phyloP scores from a whole-genome alignment of 495 filamentous ascomycete genomes.

The Thermochaetoides thermophila region DNA sequence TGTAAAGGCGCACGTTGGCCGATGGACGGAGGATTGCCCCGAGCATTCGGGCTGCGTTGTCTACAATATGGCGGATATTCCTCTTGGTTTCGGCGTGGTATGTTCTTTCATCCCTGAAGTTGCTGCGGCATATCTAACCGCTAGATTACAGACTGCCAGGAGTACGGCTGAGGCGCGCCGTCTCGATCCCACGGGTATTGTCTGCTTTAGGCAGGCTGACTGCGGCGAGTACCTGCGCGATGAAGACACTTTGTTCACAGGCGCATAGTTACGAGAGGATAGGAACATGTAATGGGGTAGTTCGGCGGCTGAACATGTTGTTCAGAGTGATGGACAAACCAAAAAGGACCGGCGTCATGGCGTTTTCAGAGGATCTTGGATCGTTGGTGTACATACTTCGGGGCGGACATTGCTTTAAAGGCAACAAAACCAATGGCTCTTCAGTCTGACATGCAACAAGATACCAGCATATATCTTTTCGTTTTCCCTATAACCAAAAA shows the following conservation, averaged over 20 bases:
- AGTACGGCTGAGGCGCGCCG: constrained; percentile 67
- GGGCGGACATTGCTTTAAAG: constrained; percentile 1
- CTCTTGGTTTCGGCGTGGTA: constrained; percentile 54
- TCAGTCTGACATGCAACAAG: not conserved
- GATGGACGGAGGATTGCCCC: constrained; percentile 77
- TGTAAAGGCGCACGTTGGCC: constrained; percentile 79
- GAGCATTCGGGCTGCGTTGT: constrained; percentile 65
- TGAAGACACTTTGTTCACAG: constrained; percentile 42
- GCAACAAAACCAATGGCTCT: not conserved
- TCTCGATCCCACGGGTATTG: constrained; percentile 78
- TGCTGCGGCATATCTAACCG: too few relatives aligned
- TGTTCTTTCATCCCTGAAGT: too few relatives aligned
- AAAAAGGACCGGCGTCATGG: constrained; percentile 13
- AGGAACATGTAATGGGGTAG: not conserved
- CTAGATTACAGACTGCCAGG: constrained; percentile 39
- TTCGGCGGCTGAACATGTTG: too few relatives aligned
- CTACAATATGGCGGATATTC: constrained; percentile 61
- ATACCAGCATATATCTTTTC: constrained; percentile 3
- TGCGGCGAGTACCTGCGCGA: constrained; percentile 87
- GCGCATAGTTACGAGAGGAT: constrained; percentile 8
- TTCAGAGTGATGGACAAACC: too few relatives aligned
- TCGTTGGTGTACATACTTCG: constrained; percentile 1
- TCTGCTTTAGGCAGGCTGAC: constrained; percentile 75
- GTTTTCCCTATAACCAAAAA: constrained; percentile 2
- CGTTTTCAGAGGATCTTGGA: constrained; percentile 6